Percentiles rank a stretch among this genome's conserved stretches.
These are phyloP conservation scores for Talaromyces ruber DNA, from an alignment of 495 filamentous ascomycete genomes.

Conservation along the genomic window DNA sequence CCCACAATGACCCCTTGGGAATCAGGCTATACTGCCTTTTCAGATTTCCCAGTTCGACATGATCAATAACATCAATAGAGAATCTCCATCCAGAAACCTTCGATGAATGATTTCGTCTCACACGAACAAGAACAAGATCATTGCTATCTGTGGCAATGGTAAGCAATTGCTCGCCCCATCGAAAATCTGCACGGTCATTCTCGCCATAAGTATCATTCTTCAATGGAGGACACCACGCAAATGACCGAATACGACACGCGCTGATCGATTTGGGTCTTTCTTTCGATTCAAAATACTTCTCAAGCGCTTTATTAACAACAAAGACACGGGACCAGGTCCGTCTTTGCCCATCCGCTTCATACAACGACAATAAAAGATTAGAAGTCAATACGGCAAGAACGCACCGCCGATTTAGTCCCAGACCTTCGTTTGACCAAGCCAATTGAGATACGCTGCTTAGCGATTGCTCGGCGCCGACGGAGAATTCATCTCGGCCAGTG, in stretches of 20 bases:
- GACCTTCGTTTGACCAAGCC: conserved; percentile 53
- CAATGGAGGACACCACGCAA: conserved; percentile 32
- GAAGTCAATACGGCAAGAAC: conserved; percentile 53
- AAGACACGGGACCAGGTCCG: conserved; percentile 36
- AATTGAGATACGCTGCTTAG: conserved; percentile 40
- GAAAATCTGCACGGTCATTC: conserved; percentile 4
- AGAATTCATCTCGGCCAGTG: conserved; percentile 40
- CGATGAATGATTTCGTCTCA: conserved; percentile 6
- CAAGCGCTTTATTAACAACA: conserved; percentile 31
- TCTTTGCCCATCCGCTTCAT: conserved; percentile 27
- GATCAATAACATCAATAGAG: conserved; percentile 17
- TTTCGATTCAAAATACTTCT: conserved; percentile 11
- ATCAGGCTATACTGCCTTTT: conserved; percentile 8
- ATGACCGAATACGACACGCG: conserved; percentile 28
- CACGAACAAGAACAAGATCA: conserved; percentile 25
- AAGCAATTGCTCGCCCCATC: conserved; percentile 35
- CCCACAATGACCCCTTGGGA: conserved; percentile 22
- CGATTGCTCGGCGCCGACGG: conserved; percentile 57
- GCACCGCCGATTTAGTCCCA: conserved; percentile 48
- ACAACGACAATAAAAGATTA: conserved; percentile 43
- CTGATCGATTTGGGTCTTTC: conserved; percentile 7
- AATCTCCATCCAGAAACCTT: conserved; percentile 7
- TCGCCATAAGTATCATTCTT: conserved; percentile 12
- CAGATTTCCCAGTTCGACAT: conserved; percentile 10
- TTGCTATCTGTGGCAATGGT: conserved; percentile 33